Percentiles rank a stretch among this genome's conserved stretches.
Evolutionary conservation across 306 rosid species (phyloP).

Genomic region (Sophora flavescens): DNA sequence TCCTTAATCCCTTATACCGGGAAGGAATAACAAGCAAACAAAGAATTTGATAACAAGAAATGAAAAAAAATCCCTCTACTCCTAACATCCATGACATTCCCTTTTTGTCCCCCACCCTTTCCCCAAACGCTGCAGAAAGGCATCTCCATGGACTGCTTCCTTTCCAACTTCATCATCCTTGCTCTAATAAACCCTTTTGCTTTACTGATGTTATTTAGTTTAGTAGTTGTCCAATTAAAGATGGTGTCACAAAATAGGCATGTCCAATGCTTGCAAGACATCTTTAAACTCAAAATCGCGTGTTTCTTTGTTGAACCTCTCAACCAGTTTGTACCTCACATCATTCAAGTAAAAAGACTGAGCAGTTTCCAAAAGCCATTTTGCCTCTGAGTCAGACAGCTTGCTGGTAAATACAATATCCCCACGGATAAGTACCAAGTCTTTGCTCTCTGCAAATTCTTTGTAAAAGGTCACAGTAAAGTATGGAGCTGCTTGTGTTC

Average conservation of each 20-base stretch:
- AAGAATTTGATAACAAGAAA: conserved; percentile 3
- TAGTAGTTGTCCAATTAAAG: conserved; percentile 11
- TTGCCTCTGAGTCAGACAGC: conserved; percentile 77
- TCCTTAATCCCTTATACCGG: background rate
- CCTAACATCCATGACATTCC: conserved; percentile 4
- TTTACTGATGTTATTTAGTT: conserved; percentile 2
- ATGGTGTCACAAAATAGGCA: conserved; percentile 71
- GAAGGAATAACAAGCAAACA: conserved; percentile 2
- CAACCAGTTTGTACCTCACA: conserved; percentile 76
- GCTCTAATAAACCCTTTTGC: conserved; percentile 19
- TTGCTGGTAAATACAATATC: conserved; percentile 87
- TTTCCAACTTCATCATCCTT: conserved; percentile 21
- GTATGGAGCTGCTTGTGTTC: conserved; percentile 95
- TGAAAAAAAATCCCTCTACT: conserved; percentile 24
- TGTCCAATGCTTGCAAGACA: conserved; percentile 78
- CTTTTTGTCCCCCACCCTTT: background rate
- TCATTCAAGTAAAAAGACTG: conserved; percentile 89
- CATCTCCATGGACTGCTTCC: background rate
- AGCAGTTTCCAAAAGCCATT: conserved; percentile 85
- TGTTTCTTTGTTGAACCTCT: conserved; percentile 84
- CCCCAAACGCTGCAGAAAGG: conserved; percentile 1
- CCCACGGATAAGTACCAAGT: conserved; percentile 83
- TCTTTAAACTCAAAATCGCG: conserved; percentile 94
- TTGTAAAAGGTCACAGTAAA: conserved; percentile 70
- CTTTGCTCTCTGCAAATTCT: conserved; percentile 92